These are phyloP conservation scores for Epichloe coenophiala DNA, from an alignment of 2,329 filamentous ascomycete genomes.

Conservation along the genomic window DNA sequence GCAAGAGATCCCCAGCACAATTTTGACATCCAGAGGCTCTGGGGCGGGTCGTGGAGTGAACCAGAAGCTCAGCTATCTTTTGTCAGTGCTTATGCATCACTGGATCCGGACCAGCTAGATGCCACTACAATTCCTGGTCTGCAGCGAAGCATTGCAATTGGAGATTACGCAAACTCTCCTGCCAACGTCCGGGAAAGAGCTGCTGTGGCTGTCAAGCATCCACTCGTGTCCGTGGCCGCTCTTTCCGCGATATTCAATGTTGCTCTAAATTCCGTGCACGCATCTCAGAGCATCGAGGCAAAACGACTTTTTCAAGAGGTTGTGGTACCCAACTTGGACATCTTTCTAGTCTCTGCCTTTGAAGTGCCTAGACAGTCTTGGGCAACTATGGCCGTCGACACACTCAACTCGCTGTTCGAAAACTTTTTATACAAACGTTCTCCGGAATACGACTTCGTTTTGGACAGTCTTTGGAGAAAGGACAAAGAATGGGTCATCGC, in stretches of 20 bases:
- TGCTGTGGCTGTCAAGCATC: slow-evolving; percentile 59
- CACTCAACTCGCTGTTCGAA: slow-evolving; percentile 63
- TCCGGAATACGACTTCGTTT: slow-evolving; percentile 70
- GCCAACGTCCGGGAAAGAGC: slow-evolving; percentile 38
- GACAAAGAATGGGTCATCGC: slow-evolving; percentile 77
- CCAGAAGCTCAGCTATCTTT: slow-evolving; percentile 88
- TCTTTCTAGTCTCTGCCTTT: slow-evolving; percentile 67
- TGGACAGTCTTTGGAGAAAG: slow-evolving; percentile 84
- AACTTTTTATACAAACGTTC: slow-evolving; percentile 72
- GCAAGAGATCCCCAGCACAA: slow-evolving; percentile 35
- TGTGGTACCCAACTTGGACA: slow-evolving; percentile 59
- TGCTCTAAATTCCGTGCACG: slow-evolving; percentile 45
- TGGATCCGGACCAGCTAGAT: slow-evolving; percentile 64
- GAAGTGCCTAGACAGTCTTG: slow-evolving; percentile 61
- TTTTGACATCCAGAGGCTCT: slow-evolving; percentile 77
- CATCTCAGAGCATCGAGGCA: slow-evolving; percentile 49
- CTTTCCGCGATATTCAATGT: slow-evolving; percentile 56
- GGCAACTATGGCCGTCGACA: slow-evolving; percentile 61
- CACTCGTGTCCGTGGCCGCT: slow-evolving; percentile 78
- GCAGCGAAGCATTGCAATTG: slow-evolving; percentile 58
- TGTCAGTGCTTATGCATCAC: slow-evolving; percentile 70
- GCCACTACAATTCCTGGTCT: slow-evolving; percentile 74
- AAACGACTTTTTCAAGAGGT: slow-evolving; percentile 54
- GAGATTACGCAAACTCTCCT: slow-evolving; percentile 38
- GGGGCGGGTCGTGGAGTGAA: slow-evolving; percentile 83